A percentile compares a stretch with the other conserved stretches of the same genome.
Conservation (phyloP, 2,329 filamentous ascomycete species). For the Talaromyces piceae region DNA sequence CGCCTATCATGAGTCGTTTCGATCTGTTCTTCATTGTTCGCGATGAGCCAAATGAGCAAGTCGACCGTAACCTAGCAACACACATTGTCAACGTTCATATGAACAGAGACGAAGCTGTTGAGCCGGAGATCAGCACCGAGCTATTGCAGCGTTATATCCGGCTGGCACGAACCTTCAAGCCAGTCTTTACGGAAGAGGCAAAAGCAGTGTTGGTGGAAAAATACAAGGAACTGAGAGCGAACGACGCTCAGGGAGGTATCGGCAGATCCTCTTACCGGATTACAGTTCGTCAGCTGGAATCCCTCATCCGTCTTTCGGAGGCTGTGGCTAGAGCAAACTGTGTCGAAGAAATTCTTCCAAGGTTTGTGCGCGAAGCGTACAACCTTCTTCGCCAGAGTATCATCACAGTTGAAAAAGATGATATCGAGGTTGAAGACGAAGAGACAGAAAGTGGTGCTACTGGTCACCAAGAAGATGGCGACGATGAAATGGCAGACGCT, state of each 20-base stretch:
- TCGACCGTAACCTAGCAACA: conserved; percentile 83
- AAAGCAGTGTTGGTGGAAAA: conserved; percentile 78
- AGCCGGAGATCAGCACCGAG: conserved; percentile 92
- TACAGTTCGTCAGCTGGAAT: conserved; percentile 91
- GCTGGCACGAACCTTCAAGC: conserved; percentile 89
- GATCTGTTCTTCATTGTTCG: conserved; percentile 97
- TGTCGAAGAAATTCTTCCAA: conserved; percentile 75
- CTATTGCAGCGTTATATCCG: conserved; percentile 95
- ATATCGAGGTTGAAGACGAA: conserved; percentile 86
- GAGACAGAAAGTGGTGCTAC: conserved; percentile 43
- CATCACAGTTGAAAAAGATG: conserved; percentile 95
- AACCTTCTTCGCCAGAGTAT: conserved; percentile 89
- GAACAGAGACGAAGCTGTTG: conserved; percentile 80
- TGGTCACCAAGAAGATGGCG: conserved; percentile 36
- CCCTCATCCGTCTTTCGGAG: conserved; percentile 88
- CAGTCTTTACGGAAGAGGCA: conserved; percentile 82
- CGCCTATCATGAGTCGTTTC: conserved; percentile 98
- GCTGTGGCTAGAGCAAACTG: conserved; percentile 99
- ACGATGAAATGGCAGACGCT: conserved; percentile 41
- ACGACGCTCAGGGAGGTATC: conserved; percentile 89
- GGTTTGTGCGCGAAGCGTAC: conserved; percentile 86
- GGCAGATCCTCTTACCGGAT: conserved; percentile 96
- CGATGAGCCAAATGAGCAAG: conserved; percentile 88
- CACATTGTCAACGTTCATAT: conserved; percentile 95
- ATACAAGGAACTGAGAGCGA: conserved; percentile 90